phyloP scores from a whole-genome alignment of 352 stramenopile genomes.

The Pythium dissotocum region DNA sequence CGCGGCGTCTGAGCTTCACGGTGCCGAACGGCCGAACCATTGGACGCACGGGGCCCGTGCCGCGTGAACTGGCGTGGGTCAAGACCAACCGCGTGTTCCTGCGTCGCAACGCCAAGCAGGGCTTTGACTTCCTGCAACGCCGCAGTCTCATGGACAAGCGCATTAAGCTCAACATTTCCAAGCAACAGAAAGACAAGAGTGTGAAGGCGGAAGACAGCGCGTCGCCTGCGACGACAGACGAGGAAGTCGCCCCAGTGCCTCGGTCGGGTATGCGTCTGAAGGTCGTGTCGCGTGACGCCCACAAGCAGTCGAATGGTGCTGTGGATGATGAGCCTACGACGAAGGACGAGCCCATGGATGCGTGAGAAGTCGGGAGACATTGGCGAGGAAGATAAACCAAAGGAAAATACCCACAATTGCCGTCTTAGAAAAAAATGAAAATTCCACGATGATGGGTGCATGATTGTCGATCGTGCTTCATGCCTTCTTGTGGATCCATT shows the following conservation, averaged over 20 bases:
- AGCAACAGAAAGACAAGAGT: constrained; percentile 24
- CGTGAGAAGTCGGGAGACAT: constrained; percentile 5
- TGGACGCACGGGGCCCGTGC: constrained; percentile 53
- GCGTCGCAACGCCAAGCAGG: constrained; percentile 52
- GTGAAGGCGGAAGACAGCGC: constrained; percentile 25
- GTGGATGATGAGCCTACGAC: constrained; percentile 2
- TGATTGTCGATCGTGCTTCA: background rate
- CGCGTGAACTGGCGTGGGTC: constrained; percentile 65
- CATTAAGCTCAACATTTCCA: constrained; percentile 13
- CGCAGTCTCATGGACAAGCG: constrained; percentile 55
- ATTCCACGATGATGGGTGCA: background rate
- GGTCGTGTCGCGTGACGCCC: constrained; percentile 13
- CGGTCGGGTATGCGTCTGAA: constrained; percentile 16
- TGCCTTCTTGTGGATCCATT: constrained; percentile 9
- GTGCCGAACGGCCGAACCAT: constrained; percentile 54
- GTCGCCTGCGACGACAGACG: constrained; percentile 28
- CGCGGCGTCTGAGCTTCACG: constrained; percentile 64
- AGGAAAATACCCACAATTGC: background rate
- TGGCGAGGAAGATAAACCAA: background rate
- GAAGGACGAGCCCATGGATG: constrained; percentile 1
- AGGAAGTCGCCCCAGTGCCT: constrained; percentile 9
- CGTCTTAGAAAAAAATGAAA: background rate
- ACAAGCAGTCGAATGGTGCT: background rate
- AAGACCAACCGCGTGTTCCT: constrained; percentile 56
- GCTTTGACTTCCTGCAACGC: constrained; percentile 77